Evolutionary conservation across 2,329 filamentous ascomycete species (phyloP).

Genomic region (Fusarium sp.): DNA sequence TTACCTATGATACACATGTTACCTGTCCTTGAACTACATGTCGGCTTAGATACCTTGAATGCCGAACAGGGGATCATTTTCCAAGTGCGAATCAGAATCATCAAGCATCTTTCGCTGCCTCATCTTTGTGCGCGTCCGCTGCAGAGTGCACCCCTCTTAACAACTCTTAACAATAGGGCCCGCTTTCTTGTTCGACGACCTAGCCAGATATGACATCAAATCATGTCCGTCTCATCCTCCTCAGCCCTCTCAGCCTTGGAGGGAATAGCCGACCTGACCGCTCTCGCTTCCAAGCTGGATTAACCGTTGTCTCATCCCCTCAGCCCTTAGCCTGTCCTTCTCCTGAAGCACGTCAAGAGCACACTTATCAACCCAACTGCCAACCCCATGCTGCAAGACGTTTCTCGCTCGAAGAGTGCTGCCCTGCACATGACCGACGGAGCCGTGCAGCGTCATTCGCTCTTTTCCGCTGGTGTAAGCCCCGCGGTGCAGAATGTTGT

Average conservation of each 20-base stretch:
- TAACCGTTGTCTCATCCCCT: slow-evolving; percentile 75
- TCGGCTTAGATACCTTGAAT: neutral
- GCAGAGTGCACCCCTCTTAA: neutral
- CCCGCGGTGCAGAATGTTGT: slow-evolving; percentile 86
- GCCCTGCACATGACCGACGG: slow-evolving; percentile 73
- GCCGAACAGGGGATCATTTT: neutral
- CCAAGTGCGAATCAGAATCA: neutral
- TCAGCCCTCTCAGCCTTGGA: slow-evolving; percentile 62
- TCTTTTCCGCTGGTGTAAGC: slow-evolving; percentile 73
- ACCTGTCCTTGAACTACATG: neutral
- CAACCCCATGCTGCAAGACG: slow-evolving; percentile 82
- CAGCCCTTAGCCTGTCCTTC: slow-evolving; percentile 65
- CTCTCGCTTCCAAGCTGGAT: slow-evolving; percentile 73
- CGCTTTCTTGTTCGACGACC: slow-evolving; percentile 4
- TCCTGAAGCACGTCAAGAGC: slow-evolving; percentile 67
- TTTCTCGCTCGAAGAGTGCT: slow-evolving; percentile 75
- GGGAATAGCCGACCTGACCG: slow-evolving; percentile 75
- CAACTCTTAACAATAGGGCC: slow-evolving; percentile 2
- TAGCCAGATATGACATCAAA: slow-evolving; percentile 28
- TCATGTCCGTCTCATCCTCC: slow-evolving; percentile 12
- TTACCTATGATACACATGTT: neutral
- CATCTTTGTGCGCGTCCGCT: slow-evolving; percentile 1
- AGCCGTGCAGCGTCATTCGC: slow-evolving; percentile 80
- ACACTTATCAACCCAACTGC: slow-evolving; percentile 73
- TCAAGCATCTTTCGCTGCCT: neutral